phyloP scores from a whole-genome alignment of 2,329 filamentous ascomycete genomes.

The Thielaviopsis populi region DNA sequence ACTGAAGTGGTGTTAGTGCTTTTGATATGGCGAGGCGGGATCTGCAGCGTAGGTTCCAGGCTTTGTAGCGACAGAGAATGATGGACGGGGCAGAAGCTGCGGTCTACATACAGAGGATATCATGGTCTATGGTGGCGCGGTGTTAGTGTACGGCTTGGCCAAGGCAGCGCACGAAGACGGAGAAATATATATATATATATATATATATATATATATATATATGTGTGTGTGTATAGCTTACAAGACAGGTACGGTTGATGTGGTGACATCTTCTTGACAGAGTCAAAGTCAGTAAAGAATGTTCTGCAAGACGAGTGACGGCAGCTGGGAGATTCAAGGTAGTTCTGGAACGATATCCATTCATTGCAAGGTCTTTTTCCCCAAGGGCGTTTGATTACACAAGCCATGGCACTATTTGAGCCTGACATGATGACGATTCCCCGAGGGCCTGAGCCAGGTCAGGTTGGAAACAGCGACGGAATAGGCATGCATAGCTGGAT shows the following conservation, averaged over 20 bases:
- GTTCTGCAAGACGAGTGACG: background rate
- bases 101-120: constrained; percentile 24
- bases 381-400: background rate
- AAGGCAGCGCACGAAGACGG: too few relatives aligned
- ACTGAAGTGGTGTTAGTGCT: constrained; percentile 13
- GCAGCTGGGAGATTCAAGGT: background rate
- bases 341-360: background rate
- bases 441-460: background rate
- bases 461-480: background rate
- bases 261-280: constrained; percentile 23
- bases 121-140: constrained; percentile 22
- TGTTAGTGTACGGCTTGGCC: background rate
- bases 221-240: constrained; percentile 23
- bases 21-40: background rate
- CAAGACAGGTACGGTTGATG: constrained; percentile 32
- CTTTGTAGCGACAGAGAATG: background rate
- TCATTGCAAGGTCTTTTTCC: background rate
- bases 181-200: too few relatives aligned
- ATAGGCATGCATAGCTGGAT: background rate
- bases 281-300: constrained; percentile 1
- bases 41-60: background rate
- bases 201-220: background rate
- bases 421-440: background rate
- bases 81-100: background rate
- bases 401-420: background rate